A percentile compares a stretch with the other conserved stretches of the same genome.
These are phyloP conservation scores for Trypanosoma avium DNA, from an alignment of 208 protist species.

Conservation along the genomic window DNA sequence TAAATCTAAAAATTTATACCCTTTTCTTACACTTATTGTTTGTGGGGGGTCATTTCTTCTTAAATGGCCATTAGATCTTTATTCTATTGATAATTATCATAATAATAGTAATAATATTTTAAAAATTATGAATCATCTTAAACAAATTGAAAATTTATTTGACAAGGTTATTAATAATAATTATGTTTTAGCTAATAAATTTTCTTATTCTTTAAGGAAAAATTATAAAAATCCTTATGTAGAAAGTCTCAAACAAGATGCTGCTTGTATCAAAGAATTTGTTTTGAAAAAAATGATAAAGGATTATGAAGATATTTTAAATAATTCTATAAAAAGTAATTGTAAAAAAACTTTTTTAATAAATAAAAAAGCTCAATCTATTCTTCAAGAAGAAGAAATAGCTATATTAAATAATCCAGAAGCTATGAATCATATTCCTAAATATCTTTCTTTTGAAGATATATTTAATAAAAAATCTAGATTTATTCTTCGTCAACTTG, in stretches of 20 bases:
- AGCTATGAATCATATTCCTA: slow-evolving; percentile 19
- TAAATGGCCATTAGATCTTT: slow-evolving; percentile 7
- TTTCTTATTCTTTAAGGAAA: neutral
- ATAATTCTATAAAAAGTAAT: neutral
- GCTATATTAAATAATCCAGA: slow-evolving; percentile 8
- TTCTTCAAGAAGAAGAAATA: slow-evolving; percentile 23
- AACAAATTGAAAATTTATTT: slow-evolving; percentile 12
- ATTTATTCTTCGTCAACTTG: slow-evolving; percentile 66
- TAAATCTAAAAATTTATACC: slow-evolving; percentile 4
- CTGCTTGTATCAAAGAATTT: slow-evolving; percentile 20
- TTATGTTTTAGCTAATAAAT: neutral
- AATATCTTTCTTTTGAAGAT: slow-evolving; percentile 23
- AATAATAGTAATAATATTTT: neutral
- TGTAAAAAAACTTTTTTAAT: neutral
- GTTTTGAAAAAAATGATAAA: slow-evolving; percentile 14
- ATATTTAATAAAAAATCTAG: slow-evolving; percentile 29
- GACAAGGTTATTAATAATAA: slow-evolving; percentile 16
- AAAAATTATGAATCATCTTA: neutral
- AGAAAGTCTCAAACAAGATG: slow-evolving; percentile 19
- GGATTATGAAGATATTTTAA: neutral
- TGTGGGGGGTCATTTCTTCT: slow-evolving; percentile 34
- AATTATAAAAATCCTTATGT: slow-evolving; percentile 5
- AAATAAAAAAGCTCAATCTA: neutral
- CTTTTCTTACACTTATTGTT: slow-evolving; percentile 47
- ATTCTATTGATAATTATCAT: too few species aligned